phyloP scores from a whole-genome alignment of 2,329 filamentous ascomycete genomes.

The Colletotrichum sansevieriae region DNA sequence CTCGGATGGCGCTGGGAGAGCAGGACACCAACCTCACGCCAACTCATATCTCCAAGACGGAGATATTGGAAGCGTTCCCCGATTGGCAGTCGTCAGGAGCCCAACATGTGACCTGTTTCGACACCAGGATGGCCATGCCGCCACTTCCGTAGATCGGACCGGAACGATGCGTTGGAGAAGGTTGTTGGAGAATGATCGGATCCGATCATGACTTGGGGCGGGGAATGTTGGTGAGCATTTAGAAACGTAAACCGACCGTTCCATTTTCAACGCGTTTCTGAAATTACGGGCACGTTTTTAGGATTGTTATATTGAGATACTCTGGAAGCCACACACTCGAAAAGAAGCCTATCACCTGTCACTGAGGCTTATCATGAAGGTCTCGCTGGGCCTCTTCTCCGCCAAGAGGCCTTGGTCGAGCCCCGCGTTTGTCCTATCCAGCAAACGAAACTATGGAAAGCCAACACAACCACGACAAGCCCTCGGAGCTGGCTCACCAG shows the following conservation, averaged over 20 bases:
- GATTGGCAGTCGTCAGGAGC: conserved; percentile 14
- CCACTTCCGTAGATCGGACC: conserved; percentile 35
- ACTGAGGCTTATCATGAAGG: conserved; percentile 16
- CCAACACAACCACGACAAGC: conserved; percentile 31
- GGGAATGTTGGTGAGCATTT: conserved; percentile 21
- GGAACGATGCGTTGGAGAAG: conserved; percentile 19
- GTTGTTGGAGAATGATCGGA: conserved; percentile 8
- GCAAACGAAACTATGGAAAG: conserved; percentile 35
- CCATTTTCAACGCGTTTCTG: background rate
- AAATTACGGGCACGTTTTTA: background rate
- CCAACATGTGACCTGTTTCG: background rate
- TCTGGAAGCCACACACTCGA: background rate
- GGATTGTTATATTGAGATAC: background rate
- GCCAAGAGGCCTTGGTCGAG: conserved; percentile 31
- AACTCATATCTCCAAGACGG: conserved; percentile 23
- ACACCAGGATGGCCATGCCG: conserved; percentile 32
- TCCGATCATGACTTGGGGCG: conserved; percentile 17
- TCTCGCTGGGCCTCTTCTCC: conserved; percentile 10
- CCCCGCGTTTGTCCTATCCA: conserved; percentile 3
- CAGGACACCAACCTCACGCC: background rate
- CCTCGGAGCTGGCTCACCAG: conserved; percentile 26
- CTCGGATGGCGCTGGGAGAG: background rate
- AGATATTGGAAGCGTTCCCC: conserved; percentile 4
- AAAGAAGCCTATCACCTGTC: background rate
- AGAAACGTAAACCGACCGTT: conserved; percentile 2